Conservation (phyloP, 805 yeast species). For the Pichia californica region DNA sequence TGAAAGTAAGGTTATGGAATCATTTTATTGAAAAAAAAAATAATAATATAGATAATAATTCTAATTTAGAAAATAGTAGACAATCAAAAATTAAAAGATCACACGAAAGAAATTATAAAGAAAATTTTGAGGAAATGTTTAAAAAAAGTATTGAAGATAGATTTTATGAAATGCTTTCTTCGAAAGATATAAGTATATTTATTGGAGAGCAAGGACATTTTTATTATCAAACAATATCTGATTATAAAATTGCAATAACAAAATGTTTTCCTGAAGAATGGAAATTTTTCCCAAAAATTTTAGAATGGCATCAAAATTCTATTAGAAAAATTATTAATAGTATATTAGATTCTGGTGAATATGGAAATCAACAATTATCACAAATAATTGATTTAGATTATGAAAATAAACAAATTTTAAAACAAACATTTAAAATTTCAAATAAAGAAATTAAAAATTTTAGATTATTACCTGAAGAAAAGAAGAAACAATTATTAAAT, state of each 20-base stretch:
- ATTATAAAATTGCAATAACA: conserved; percentile 53
- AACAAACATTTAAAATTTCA: conserved; percentile 41
- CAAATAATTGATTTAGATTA: conserved; percentile 73
- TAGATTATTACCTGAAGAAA: conserved; percentile 47
- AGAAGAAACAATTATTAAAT: conserved; percentile 63
- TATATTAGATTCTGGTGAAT: conserved; percentile 40
- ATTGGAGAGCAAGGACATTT: conserved; percentile 65
- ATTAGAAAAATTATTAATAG: conserved; percentile 58
- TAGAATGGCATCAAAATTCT: conserved; percentile 60
- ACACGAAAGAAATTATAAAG: conserved; percentile 51
- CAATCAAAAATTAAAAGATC: conserved; percentile 32
- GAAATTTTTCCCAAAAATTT: conserved; percentile 59
- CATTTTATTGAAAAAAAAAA: conserved; percentile 11
- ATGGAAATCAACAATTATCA: conserved; percentile 71
- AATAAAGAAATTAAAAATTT: conserved; percentile 44
- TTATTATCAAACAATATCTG: conserved; percentile 72
- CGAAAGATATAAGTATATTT: conserved; percentile 41
- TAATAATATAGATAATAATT: conserved; percentile 11
- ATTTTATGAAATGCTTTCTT: conserved; percentile 53
- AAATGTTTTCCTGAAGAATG: conserved; percentile 66
- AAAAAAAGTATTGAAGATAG: conserved; percentile 57
- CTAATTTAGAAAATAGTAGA: conserved; percentile 6
- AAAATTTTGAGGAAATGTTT: conserved; percentile 52
- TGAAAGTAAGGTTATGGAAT: conserved; percentile 35
- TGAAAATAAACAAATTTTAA: conserved; percentile 51